Conservation (phyloP, 768 basidiomycete genomes). For the Galerina sulciceps region DNA sequence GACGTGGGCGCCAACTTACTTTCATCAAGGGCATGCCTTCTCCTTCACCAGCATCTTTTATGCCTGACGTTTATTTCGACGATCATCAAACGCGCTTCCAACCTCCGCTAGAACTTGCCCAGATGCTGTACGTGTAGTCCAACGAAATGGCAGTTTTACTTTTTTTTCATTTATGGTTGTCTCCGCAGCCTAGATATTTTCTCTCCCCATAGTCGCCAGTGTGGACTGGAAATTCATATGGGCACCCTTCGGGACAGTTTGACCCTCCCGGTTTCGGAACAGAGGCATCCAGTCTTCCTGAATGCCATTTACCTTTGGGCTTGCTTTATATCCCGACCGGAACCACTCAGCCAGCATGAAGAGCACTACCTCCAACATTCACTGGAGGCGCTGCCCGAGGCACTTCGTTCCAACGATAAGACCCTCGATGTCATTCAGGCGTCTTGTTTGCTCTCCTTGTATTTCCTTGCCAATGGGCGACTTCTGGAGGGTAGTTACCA, state of each 20-base stretch:
- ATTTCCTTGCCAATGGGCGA: conserved; percentile 78
- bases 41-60: conserved; percentile 54
- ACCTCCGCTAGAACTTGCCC: conserved; percentile 62
- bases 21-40: conserved; percentile 43
- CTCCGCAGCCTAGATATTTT: conserved; percentile 70
- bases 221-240: conserved; percentile 72
- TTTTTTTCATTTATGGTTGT: conserved; percentile 12
- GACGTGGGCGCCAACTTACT: conserved; percentile 2
- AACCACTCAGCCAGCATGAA: conserved; percentile 72
- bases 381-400: conserved; percentile 65
- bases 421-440: conserved; percentile 76
- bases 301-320: conserved; percentile 86
- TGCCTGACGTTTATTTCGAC: conserved; percentile 52
- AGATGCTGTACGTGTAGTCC: conserved; percentile 59
- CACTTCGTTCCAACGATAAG: conserved; percentile 57
- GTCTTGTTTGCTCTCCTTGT: conserved; percentile 74
- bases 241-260: conserved; percentile 68
- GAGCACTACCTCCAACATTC: conserved; percentile 69
- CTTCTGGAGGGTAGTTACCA: conserved; percentile 81
- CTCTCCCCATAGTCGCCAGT: conserved; percentile 74
- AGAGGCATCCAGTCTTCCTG: conserved; percentile 77
- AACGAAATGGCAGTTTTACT: conserved; percentile 1
- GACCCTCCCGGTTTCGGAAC: conserved; percentile 53
- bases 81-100: conserved; percentile 52
- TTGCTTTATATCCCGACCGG: conserved; percentile 78